These are phyloP conservation scores for Talaromyces ruber DNA, from an alignment of 495 filamentous ascomycete species.

Conservation along the genomic window DNA sequence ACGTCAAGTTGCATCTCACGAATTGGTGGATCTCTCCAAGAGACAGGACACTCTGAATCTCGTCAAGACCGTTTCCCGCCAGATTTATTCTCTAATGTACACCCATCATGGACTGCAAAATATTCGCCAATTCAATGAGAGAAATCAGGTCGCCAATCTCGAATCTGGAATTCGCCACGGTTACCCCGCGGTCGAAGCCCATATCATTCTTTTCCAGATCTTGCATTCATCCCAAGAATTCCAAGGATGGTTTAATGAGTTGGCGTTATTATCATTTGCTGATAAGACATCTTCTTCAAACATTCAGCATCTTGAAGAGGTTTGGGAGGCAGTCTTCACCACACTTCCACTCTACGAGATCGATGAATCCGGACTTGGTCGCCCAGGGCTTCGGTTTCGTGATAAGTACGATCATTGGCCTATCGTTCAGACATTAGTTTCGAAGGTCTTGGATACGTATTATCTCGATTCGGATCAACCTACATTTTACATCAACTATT, in stretches of 20 bases:
- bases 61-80: slow-evolving; percentile 20
- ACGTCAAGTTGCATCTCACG: slow-evolving; percentile 31
- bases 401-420: slow-evolving; percentile 61
- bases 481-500: slow-evolving; percentile 72
- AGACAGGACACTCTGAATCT: slow-evolving; percentile 18
- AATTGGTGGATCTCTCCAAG: slow-evolving; percentile 18
- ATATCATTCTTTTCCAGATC: slow-evolving; percentile 57
- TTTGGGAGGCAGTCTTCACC: slow-evolving; percentile 69
- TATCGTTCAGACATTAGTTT: slow-evolving; percentile 55
- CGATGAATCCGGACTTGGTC: slow-evolving; percentile 54
- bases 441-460: slow-evolving; percentile 59
- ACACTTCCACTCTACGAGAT: slow-evolving; percentile 71
- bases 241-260: slow-evolving; percentile 19
- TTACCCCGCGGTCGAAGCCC: slow-evolving; percentile 49
- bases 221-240: slow-evolving; percentile 33
- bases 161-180: slow-evolving; percentile 61
- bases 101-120: slow-evolving; percentile 31
- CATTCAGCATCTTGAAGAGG: slow-evolving; percentile 50
- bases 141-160: slow-evolving; percentile 44
- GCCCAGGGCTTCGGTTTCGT: slow-evolving; percentile 46
- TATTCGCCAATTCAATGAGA: slow-evolving; percentile 54
- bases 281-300: slow-evolving; percentile 26
- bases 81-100: slow-evolving; percentile 31
- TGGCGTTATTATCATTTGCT: slow-evolving; percentile 18
- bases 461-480: slow-evolving; percentile 38